A percentile compares a stretch with the other conserved stretches of the same genome.
These are phyloP conservation scores for Ploettnerulaceae sp. DNA, from an alignment of 2,329 filamentous ascomycete genomes.

Conservation along the genomic window DNA sequence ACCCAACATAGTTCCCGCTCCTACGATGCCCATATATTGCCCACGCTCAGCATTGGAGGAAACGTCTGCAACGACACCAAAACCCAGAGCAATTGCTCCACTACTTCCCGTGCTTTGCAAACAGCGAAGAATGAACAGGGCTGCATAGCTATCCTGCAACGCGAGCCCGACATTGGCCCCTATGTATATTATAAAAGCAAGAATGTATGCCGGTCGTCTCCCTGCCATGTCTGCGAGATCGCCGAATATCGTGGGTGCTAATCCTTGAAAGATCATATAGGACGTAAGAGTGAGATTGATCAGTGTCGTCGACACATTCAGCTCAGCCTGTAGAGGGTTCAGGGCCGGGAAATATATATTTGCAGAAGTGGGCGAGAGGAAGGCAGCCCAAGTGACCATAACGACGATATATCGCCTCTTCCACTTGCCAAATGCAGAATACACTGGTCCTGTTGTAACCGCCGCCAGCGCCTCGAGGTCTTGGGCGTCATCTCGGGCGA, in stretches of 20 bases:
- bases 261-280: slow-evolving; percentile 50
- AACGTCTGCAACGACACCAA: slow-evolving; percentile 68
- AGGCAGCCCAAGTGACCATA: slow-evolving; percentile 43
- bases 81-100: slow-evolving; percentile 62
- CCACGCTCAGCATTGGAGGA: slow-evolving; percentile 65
- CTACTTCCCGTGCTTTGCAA: slow-evolving; percentile 54
- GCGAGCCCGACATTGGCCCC: slow-evolving; percentile 53
- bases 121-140: slow-evolving; percentile 51
- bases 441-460: slow-evolving; percentile 29
- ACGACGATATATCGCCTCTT: slow-evolving; percentile 47
- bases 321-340: slow-evolving; percentile 31
- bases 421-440: slow-evolving; percentile 31
- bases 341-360: slow-evolving; percentile 35
- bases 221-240: slow-evolving; percentile 52
- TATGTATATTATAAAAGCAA: slow-evolving; percentile 52
- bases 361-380: slow-evolving; percentile 32
- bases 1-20: slow-evolving; percentile 46
- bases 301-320: slow-evolving; percentile 30
- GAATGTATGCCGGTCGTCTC: slow-evolving; percentile 50
- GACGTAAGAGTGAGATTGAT: slow-evolving; percentile 33
- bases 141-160: slow-evolving; percentile 45
- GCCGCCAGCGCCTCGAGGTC: slow-evolving; percentile 30
- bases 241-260: slow-evolving; percentile 54
- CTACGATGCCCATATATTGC: slow-evolving; percentile 66
- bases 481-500: slow-evolving; percentile 19